Percentiles rank a stretch among this genome's conserved stretches.
Conservation (phyloP, 139 green algal species). For the Volvox africanus region DNA sequence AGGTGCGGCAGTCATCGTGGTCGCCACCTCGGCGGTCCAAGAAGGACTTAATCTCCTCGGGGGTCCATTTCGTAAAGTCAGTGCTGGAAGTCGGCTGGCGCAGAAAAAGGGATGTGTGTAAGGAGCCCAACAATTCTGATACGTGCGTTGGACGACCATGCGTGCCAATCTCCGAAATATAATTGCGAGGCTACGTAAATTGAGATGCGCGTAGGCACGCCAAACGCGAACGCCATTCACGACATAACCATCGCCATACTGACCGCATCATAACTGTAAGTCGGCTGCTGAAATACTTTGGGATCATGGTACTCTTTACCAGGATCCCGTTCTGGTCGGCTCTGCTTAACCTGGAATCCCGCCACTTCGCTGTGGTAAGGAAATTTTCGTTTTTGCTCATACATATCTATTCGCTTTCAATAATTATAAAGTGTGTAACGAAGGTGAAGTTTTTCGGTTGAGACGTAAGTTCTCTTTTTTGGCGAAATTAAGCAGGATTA, state of each 20-base stretch:
- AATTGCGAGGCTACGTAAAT: too few relatives aligned
- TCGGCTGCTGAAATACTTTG: constrained; percentile 66
- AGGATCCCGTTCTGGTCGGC: constrained; percentile 35
- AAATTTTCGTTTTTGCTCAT: constrained; percentile 49
- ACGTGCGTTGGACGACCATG: too few relatives aligned
- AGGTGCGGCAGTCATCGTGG: constrained; percentile 74
- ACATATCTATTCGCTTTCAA: background rate
- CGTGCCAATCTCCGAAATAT: too few relatives aligned
- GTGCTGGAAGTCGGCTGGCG: constrained; percentile 52
- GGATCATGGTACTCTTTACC: constrained; percentile 58
- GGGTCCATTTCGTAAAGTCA: constrained; percentile 75
- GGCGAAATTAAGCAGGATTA: too few relatives aligned
- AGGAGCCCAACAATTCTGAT: too few relatives aligned
- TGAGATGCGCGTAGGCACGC: background rate
- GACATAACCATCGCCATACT: background rate
- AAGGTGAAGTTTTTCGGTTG: too few relatives aligned
- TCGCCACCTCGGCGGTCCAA: constrained; percentile 85
- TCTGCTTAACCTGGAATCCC: constrained; percentile 26
- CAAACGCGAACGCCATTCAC: background rate
- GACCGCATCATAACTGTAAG: constrained; percentile 2
- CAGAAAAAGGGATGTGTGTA: too few relatives aligned
- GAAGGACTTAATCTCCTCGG: constrained; percentile 77
- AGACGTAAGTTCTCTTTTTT: too few relatives aligned
- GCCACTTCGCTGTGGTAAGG: constrained; percentile 43
- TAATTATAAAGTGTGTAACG: too few relatives aligned